Evolutionary conservation across 331 rosid species (phyloP).

Genomic region (Stylosanthes scabra): DNA sequence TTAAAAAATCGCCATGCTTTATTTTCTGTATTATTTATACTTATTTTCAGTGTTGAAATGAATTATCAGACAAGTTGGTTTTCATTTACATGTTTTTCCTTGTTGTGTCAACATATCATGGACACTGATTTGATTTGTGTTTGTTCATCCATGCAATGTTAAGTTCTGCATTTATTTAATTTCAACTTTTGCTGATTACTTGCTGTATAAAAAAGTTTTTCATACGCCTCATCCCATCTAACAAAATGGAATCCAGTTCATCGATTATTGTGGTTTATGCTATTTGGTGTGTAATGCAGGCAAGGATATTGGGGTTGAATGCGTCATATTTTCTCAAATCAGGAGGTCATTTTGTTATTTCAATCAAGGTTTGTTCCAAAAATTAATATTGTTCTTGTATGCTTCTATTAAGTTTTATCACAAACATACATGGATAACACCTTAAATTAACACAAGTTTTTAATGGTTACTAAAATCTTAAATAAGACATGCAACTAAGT

Average conservation of each 20-base stretch:
- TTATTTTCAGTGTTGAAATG: background rate
- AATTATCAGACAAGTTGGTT: background rate
- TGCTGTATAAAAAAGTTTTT: background rate
- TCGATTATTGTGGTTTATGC: background rate
- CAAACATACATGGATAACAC: background rate
- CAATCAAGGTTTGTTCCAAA: constrained; percentile 72
- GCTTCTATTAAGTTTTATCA: background rate
- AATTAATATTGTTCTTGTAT: background rate
- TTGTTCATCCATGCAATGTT: background rate
- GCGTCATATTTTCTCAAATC: constrained; percentile 69
- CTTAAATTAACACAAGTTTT: background rate
- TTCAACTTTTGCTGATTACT: background rate
- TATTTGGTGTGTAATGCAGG: constrained; percentile 37
- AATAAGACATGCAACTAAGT: too few species aligned
- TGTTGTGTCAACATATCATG: background rate
- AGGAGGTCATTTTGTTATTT: constrained; percentile 93
- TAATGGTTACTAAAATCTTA: background rate
- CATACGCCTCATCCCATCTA: background rate
- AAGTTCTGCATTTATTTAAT: background rate
- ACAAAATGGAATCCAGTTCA: background rate
- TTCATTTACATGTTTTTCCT: background rate
- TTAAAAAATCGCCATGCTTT: background rate
- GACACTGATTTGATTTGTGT: background rate
- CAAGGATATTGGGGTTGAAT: constrained; percentile 54
- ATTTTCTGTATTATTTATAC: background rate